Base-by-base conservation (phyloP, 179 eudicot genomes). In the Beta lomatogona region DNA sequence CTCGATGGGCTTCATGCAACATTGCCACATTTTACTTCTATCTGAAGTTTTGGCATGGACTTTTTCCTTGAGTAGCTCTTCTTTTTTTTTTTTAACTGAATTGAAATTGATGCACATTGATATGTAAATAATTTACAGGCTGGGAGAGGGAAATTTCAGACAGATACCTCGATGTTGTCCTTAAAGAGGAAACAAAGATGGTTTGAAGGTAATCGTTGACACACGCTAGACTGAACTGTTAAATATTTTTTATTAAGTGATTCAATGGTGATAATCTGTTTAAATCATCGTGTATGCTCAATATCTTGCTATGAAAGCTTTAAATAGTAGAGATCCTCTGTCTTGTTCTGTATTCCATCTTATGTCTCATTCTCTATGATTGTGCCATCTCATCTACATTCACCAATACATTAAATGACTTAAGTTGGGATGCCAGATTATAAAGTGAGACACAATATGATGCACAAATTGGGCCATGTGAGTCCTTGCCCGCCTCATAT, bases 131-230 rank as follows among this genome's bases (percentile, higher is more conserved):
- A 8, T 75, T 70, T 82, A 57, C 97, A 96, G 99, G 84, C 82
- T 96, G 88, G 99, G 94, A n/a, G 91, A 94, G 92, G 84, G 99
- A 96, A 91, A 92, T 96, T 75, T 85, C 86, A 73, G 99, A 96
- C 75, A 92, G 98, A 70, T 96, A 96, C 82, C 96, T 96, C 55
- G 99, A 96, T 31, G 92, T 87, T 85, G 97, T 96, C 73, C 81
- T 96, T 84, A 96, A 96, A 89, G 99, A 89, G 99, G 99, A 84
- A 96, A 96, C 89, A 94, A 87, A 86, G 99, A 94, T 83, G 99
- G 99, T 3, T 83, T 96, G 87, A 96, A 96, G 99, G 99, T 96
- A 83, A 84, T 41, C 25, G 22, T 59, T 81, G 73, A 46, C 70
- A 80, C 81, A 36, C 18, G n/a, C 58, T 72, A 60, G 73, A 44